Conservation (phyloP, 768 basidiomycete species). For the Tremella yokohamensis region DNA sequence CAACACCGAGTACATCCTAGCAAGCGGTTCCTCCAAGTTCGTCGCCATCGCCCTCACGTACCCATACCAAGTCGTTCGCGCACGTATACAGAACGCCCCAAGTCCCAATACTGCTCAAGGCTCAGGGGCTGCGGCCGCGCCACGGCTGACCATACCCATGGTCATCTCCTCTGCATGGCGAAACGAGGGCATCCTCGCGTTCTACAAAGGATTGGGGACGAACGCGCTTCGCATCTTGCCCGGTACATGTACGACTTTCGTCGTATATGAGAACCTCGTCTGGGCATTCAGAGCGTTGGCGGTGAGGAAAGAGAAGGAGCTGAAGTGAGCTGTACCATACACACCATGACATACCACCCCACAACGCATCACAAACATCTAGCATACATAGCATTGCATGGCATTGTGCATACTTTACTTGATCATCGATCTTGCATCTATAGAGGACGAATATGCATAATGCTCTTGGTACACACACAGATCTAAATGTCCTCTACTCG, state of each 20-base stretch:
- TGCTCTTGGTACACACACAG: too few species aligned
- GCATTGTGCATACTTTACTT: too few species aligned
- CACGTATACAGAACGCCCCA: conserved; percentile 61
- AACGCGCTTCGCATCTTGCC: conserved; percentile 92
- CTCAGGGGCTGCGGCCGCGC: not conserved
- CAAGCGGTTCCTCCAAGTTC: conserved; percentile 87
- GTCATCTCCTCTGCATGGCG: conserved; percentile 76
- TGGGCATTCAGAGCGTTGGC: conserved; percentile 48
- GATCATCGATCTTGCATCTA: too few species aligned
- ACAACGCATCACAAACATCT: too few species aligned
- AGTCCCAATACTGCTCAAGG: conserved; percentile 1
- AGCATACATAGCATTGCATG: too few species aligned
- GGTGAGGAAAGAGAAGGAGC: conserved; percentile 25
- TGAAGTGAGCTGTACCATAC: too few species aligned
- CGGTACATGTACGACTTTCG: conserved; percentile 95
- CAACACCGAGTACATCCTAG: conserved; percentile 82
- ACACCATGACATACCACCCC: too few species aligned
- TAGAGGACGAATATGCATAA: too few species aligned
- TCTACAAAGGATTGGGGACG: conserved; percentile 91
- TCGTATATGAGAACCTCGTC: conserved; percentile 69
- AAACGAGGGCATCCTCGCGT: conserved; percentile 75
- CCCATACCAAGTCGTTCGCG: conserved; percentile 94
- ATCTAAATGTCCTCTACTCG: not conserved
- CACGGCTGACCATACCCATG: conserved; percentile 59
- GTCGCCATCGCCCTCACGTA: conserved; percentile 80